Evolutionary conservation across 169 alveolate species (phyloP).

Genomic region (Condylostoma magnum): DNA sequence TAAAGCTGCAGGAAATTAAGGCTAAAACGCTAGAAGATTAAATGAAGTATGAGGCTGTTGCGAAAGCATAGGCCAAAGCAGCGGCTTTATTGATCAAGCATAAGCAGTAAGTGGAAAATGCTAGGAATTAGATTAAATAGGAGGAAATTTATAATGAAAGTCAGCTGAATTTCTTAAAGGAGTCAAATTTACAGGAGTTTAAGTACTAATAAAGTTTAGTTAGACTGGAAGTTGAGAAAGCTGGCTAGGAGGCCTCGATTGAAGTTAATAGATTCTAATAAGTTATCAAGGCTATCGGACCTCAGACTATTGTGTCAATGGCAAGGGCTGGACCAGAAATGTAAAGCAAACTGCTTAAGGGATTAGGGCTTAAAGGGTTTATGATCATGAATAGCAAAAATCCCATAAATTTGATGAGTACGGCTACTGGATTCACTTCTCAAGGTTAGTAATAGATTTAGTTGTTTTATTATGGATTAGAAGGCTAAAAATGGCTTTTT

Average conservation of each 20-base stretch:
- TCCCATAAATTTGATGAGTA: constrained; percentile 40
- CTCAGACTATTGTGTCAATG: constrained; percentile 49
- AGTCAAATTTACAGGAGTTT: neutral
- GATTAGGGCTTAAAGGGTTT: constrained; percentile 56
- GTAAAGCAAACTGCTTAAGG: constrained; percentile 49
- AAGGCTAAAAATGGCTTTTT: no score
- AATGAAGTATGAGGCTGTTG: neutral
- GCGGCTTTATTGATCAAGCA: neutral
- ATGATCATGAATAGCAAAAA: constrained; percentile 50
- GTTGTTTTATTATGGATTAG: no score
- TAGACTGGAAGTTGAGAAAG: constrained; percentile 30
- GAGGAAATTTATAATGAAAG: neutral
- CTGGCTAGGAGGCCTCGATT: constrained; percentile 39
- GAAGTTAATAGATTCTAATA: constrained; percentile 44
- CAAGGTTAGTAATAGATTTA: no score
- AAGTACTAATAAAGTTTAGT: neutral
- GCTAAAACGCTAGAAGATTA: neutral
- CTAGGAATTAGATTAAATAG: neutral
- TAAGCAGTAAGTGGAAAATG: neutral
- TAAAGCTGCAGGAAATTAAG: neutral
- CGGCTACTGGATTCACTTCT: constrained; percentile 44
- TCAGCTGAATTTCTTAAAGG: neutral
- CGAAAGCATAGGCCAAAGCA: neutral
- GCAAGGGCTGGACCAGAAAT: constrained; percentile 66
- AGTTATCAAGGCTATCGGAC: constrained; percentile 40